These are phyloP conservation scores for Leccinum fibrillosum DNA, from an alignment of 768 basidiomycete species.

Conservation along the genomic window DNA sequence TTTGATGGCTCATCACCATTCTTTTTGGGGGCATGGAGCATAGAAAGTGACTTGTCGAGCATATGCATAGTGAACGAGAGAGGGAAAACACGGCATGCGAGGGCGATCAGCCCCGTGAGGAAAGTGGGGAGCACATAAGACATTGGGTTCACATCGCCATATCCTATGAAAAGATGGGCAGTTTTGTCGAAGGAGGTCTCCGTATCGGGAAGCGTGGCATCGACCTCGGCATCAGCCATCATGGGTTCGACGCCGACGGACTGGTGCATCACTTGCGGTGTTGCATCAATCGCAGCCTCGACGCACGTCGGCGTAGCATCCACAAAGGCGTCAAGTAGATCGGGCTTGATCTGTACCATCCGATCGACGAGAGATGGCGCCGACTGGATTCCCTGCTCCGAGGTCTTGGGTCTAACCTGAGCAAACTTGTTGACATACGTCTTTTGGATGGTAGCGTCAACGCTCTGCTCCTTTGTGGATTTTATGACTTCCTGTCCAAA, in stretches of 20 bases:
- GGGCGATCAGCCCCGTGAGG: constrained; percentile 39
- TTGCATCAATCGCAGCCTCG: constrained; percentile 47
- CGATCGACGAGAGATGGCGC: constrained; percentile 35
- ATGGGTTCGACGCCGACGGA: constrained; percentile 27
- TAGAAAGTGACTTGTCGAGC: constrained; percentile 34
- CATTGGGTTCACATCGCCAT: constrained; percentile 30
- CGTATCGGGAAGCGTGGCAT: constrained; percentile 28
- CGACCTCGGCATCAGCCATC: constrained; percentile 32
- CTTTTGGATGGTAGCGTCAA: constrained; percentile 52
- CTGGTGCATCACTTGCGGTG: constrained; percentile 32
- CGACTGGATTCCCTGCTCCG: constrained; percentile 37
- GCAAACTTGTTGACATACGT: constrained; percentile 39
- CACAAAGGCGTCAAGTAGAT: constrained; percentile 39
- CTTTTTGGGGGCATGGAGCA: constrained; percentile 30
- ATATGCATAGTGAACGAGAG: constrained; percentile 46
- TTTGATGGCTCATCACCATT: constrained; percentile 26
- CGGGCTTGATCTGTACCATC: constrained; percentile 40
- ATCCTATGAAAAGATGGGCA: constrained; percentile 19
- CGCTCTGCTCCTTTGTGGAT: constrained; percentile 36
- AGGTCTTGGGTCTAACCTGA: constrained; percentile 37
- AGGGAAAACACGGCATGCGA: constrained; percentile 47
- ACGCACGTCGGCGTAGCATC: constrained; percentile 51
- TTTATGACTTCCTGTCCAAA: constrained; percentile 16
- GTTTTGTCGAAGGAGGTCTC: constrained; percentile 24
- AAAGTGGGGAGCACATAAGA: constrained; percentile 29